These are phyloP conservation scores for Boletus pseudopeckii DNA, from an alignment of 768 basidiomycete species.

Conservation along the genomic window DNA sequence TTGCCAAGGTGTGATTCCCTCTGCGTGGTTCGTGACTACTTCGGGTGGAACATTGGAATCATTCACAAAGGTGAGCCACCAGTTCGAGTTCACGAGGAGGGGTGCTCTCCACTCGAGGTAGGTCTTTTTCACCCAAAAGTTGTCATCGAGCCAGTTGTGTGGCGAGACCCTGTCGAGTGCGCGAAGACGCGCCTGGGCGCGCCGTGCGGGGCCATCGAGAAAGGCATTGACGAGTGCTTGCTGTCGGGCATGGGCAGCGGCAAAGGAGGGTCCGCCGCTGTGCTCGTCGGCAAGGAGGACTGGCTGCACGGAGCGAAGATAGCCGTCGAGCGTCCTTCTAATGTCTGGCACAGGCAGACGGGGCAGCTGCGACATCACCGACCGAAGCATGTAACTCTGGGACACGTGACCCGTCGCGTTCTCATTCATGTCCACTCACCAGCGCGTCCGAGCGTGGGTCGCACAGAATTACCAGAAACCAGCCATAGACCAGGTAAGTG, in stretches of 20 bases:
- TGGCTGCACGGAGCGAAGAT: constrained; percentile 75
- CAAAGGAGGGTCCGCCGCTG: constrained; percentile 50
- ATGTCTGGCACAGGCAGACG: constrained; percentile 84
- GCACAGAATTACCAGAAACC: constrained; percentile 56
- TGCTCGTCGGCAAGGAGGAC: constrained; percentile 73
- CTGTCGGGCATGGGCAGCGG: constrained; percentile 19
- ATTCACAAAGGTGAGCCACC: constrained; percentile 88
- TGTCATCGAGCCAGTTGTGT: constrained; percentile 92
- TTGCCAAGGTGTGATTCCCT: constrained; percentile 75
- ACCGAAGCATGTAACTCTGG: constrained; percentile 13
- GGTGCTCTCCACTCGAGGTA: constrained; percentile 89
- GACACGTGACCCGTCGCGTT: constrained; percentile 7
- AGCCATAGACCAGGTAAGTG: constrained; percentile 55
- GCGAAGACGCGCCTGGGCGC: constrained; percentile 32
- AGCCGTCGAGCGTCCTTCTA: constrained; percentile 68
- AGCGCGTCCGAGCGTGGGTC: constrained; percentile 50
- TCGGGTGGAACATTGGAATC: constrained; percentile 58
- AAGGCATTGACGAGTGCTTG: constrained; percentile 18
- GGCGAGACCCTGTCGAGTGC: constrained; percentile 82
- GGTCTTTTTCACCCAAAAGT: constrained; percentile 84
- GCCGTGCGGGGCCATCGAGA: constrained; percentile 7
- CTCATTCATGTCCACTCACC: constrained; percentile 20
- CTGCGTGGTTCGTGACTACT: constrained; percentile 24
- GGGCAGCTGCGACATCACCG: constrained; percentile 40
- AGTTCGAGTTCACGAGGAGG: constrained; percentile 86